These are phyloP conservation scores for Candida piceae DNA, from an alignment of 805 yeast species.

Conservation along the genomic window DNA sequence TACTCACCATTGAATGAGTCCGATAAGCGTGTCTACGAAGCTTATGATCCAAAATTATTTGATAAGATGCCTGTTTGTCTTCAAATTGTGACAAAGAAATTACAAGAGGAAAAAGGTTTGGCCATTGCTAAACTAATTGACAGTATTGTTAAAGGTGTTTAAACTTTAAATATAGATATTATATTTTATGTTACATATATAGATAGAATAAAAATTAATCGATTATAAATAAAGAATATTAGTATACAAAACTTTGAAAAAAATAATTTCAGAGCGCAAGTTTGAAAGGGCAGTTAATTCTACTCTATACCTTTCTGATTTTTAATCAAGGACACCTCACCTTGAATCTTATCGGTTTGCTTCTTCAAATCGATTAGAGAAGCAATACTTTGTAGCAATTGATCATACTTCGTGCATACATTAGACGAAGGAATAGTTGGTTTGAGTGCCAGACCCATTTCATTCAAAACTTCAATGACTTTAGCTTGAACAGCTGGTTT, in stretches of 20 bases:
- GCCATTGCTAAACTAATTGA: slow-evolving; percentile 12
- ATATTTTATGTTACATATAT: too few relatives aligned
- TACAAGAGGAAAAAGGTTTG: slow-evolving; percentile 54
- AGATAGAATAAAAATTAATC: too few relatives aligned
- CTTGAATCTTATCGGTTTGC: slow-evolving; percentile 80
- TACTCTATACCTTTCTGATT: slow-evolving; percentile 25
- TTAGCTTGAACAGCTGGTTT: slow-evolving; percentile 72
- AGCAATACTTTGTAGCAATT: slow-evolving; percentile 61
- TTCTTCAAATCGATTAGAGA: slow-evolving; percentile 77
- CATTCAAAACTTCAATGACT: slow-evolving; percentile 60
- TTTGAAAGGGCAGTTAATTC: too few relatives aligned
- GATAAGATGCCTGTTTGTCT: slow-evolving; percentile 60
- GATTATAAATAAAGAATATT: neutral
- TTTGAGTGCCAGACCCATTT: slow-evolving; percentile 70
- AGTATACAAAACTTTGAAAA: neutral
- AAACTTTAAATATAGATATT: too few relatives aligned
- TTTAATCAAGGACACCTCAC: slow-evolving; percentile 57
- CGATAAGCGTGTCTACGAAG: slow-evolving; percentile 39
- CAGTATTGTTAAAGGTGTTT: too few relatives aligned
- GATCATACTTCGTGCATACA: slow-evolving; percentile 74
- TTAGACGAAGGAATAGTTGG: slow-evolving; percentile 86
- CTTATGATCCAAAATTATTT: slow-evolving; percentile 43
- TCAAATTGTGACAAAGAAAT: slow-evolving; percentile 58
- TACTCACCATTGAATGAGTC: slow-evolving; percentile 32
- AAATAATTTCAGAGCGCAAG: neutral